Base-by-base conservation (phyloP, 176 grass and related monocot genomes). In the Oryza punctata region DNA sequence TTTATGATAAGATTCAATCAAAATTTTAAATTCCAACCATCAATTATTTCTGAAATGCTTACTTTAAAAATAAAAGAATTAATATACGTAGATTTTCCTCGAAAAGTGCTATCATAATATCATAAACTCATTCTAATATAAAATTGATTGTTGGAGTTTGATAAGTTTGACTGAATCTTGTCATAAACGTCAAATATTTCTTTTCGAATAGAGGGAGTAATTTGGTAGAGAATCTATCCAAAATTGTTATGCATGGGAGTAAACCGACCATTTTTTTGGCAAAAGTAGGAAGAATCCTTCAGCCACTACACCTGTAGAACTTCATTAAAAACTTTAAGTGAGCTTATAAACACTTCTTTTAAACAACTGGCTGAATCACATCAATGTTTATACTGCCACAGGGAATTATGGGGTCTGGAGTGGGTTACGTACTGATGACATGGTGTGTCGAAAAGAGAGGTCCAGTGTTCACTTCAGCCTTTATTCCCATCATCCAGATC, bases 361-460 rank as follows among this genome's bases (percentile, higher is more conserved):
- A 47, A 35, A 15, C 7, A 85, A 25, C n/a, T 82, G 45, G 9
- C 26, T 52, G 76, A 72, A 74, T 23, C 15, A 61, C 23, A 13
- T 19, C 27, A 12, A 65, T 70, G 2, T 40, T 78, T 46, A 12
- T 69, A 76, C 19, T 69, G 72, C 50, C 76, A 8, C 71, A 98
- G 96, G 96, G 96, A 64, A 85, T 96, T 13, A 50, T 95, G 79
- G 96, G 96, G 44, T 98, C 96, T 26, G 96, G 93, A 72, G 82
- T 95, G 21, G 93, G 96, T 13, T 92, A 92, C 57, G 43, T 96
- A 14, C 72, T 80, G 37, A 94, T 98, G 96, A 93, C 96, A 81
- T 98, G 96, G 96, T 98, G 96, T n/a, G 93, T 98, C 2, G 89
- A 93, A 83, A 95, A 98, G 81, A 65, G 89, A 95, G 96, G 96